phyloP scores from a whole-genome alignment of 2,329 filamentous ascomycete species.

The Hypoxylon rubiginosum region DNA sequence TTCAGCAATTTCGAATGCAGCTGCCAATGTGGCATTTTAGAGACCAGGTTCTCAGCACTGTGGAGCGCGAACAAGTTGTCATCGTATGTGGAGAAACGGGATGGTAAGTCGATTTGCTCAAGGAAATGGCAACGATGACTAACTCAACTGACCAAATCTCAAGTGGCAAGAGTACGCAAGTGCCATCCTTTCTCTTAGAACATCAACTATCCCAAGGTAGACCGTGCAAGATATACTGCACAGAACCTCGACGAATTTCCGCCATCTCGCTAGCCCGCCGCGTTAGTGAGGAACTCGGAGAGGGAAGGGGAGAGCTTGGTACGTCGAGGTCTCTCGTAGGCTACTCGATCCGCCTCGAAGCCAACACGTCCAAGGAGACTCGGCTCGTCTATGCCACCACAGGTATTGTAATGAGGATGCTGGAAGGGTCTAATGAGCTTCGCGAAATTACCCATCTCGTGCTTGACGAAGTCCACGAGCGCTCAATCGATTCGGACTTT shows the following conservation, averaged over 20 bases:
- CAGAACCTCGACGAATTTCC: slow-evolving; percentile 94
- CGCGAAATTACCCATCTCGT: slow-evolving; percentile 92
- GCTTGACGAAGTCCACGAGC: slow-evolving; percentile 97
- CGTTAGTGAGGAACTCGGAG: slow-evolving; percentile 94
- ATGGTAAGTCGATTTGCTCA: slow-evolving; percentile 64
- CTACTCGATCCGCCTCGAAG: slow-evolving; percentile 93
- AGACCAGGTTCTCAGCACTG: slow-evolving; percentile 79
- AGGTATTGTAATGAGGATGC: slow-evolving; percentile 97
- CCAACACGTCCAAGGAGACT: slow-evolving; percentile 85
- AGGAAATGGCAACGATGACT: not conserved
- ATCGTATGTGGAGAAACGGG: slow-evolving; percentile 98
- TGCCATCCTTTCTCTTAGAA: slow-evolving; percentile 94
- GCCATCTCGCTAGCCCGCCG: slow-evolving; percentile 93
- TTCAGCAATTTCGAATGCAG: slow-evolving; percentile 74
- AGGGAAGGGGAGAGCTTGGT: slow-evolving; percentile 84
- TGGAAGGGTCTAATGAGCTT: slow-evolving; percentile 89
- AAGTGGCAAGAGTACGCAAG: slow-evolving; percentile 94
- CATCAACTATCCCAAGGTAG: slow-evolving; percentile 85
- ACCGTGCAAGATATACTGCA: slow-evolving; percentile 93
- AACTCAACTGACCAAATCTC: slow-evolving; percentile 35
- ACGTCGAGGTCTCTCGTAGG: slow-evolving; percentile 87
- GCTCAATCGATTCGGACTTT: slow-evolving; percentile 97
- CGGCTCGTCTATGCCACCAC: slow-evolving; percentile 90
- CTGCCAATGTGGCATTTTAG: slow-evolving; percentile 92
- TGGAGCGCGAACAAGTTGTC: slow-evolving; percentile 85